Evolutionary conservation across 2,329 filamentous ascomycete species (phyloP).

Genomic region (Sphaerulina vaccinii): DNA sequence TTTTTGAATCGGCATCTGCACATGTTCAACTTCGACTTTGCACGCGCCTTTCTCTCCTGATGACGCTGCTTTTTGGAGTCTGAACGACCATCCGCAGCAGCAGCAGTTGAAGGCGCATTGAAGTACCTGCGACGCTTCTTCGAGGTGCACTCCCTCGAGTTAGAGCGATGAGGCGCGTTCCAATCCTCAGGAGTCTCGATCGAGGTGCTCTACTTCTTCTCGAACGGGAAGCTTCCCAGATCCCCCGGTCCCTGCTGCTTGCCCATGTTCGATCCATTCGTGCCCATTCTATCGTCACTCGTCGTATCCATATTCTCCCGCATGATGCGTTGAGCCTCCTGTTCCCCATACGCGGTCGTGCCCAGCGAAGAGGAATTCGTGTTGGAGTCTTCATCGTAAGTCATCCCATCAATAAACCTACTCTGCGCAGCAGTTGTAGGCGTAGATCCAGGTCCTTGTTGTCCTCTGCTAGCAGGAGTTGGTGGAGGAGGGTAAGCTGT

Average conservation of each 20-base stretch:
- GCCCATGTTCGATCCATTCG: slow-evolving; percentile 11
- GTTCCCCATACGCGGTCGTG: slow-evolving; percentile 25
- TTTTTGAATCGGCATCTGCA: too few relatives aligned
- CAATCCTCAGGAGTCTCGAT: too few relatives aligned
- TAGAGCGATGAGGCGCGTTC: too few relatives aligned
- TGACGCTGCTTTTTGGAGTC: too few relatives aligned
- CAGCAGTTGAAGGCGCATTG: too few relatives aligned
- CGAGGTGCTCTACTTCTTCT: slow-evolving; percentile 38
- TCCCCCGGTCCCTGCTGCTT: slow-evolving; percentile 43
- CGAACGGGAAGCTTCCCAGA: slow-evolving; percentile 62
- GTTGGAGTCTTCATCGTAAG: slow-evolving; percentile 44
- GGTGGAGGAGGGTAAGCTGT: slow-evolving; percentile 54
- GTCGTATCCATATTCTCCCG: slow-evolving; percentile 56
- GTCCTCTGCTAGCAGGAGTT: slow-evolving; percentile 52
- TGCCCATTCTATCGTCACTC: slow-evolving; percentile 34
- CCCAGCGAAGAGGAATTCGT: slow-evolving; percentile 39
- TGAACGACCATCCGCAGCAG: too few relatives aligned
- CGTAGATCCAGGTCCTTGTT: slow-evolving; percentile 53
- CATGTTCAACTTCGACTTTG: too few relatives aligned
- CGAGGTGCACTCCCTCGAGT: too few relatives aligned
- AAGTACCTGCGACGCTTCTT: too few relatives aligned
- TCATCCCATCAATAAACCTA: slow-evolving; percentile 47
- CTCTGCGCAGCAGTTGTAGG: slow-evolving; percentile 42
- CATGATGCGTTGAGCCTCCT: slow-evolving; percentile 65
- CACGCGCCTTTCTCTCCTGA: too few relatives aligned